Percentiles rank a stretch among this genome's conserved stretches.
phyloP scores from a whole-genome alignment of 306 rosid species.

The Cucumis cinereus region DNA sequence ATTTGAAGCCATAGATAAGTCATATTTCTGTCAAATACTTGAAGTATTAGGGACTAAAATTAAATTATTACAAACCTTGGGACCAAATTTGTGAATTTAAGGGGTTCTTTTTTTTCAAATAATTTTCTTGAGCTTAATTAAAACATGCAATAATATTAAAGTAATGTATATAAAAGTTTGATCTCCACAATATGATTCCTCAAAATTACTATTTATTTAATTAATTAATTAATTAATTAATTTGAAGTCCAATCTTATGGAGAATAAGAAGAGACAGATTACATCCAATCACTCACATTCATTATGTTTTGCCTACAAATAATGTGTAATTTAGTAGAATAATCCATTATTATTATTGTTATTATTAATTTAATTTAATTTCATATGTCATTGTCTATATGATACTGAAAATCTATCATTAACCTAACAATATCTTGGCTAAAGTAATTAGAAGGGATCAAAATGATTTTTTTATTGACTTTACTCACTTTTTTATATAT shows the following conservation, averaged over 20 bases:
- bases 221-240: too few relatives aligned
- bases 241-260: conserved; percentile 1
- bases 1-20: neutral
- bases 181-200: neutral
- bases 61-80: neutral
- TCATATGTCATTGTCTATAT: conserved; percentile 22
- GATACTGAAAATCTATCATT: conserved; percentile 15
- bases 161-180: too few relatives aligned
- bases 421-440: conserved; percentile 15
- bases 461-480: conserved; percentile 2
- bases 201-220: neutral
- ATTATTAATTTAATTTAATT: neutral
- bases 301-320: conserved; percentile 17
- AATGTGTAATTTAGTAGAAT: conserved; percentile 18
- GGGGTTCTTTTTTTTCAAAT: neutral
- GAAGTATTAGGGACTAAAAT: neutral
- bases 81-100: neutral
- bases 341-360: neutral
- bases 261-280: conserved; percentile 2
- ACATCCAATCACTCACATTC: conserved; percentile 12
- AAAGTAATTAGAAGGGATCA: conserved; percentile 4
- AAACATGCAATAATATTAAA: neutral
- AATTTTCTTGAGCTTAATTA: neutral
- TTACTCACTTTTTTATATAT: neutral
- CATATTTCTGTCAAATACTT: neutral